These are phyloP conservation scores for Salisapilia sapeloensis DNA, from an alignment of 352 stramenopile species.

Conservation along the genomic window DNA sequence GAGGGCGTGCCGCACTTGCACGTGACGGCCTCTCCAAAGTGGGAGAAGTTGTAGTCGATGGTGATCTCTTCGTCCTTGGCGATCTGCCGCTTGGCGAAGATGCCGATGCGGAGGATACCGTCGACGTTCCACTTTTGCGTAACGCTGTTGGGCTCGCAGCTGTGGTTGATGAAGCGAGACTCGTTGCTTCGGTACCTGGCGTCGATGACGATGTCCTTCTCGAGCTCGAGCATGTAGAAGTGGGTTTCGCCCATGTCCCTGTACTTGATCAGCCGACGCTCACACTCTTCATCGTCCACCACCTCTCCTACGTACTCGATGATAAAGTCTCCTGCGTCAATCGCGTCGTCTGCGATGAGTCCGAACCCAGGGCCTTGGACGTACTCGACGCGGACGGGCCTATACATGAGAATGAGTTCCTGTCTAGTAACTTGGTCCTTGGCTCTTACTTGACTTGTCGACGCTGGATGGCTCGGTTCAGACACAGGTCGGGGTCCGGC, in stretches of 20 bases:
- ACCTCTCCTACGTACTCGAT: slow-evolving; percentile 91
- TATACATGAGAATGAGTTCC: slow-evolving; percentile 2
- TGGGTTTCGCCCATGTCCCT: slow-evolving; percentile 43
- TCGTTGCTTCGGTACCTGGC: slow-evolving; percentile 83
- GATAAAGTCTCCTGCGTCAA: slow-evolving; percentile 78
- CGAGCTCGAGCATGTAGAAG: slow-evolving; percentile 80
- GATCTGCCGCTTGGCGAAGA: slow-evolving; percentile 54
- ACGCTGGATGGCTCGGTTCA: slow-evolving; percentile 56
- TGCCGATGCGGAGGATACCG: slow-evolving; percentile 53
- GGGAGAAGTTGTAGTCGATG: slow-evolving; percentile 76
- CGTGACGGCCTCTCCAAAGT: slow-evolving; percentile 58
- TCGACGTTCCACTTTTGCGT: slow-evolving; percentile 88
- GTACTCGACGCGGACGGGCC: slow-evolving; percentile 37
- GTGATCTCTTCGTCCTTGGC: slow-evolving; percentile 48
- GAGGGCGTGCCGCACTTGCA: slow-evolving; percentile 59
- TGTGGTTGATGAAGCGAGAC: slow-evolving; percentile 93
- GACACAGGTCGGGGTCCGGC: slow-evolving; percentile 38
- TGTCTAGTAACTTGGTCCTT: background rate
- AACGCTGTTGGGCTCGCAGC: slow-evolving; percentile 87
- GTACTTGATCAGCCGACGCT: slow-evolving; percentile 36
- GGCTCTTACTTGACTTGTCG: slow-evolving; percentile 30
- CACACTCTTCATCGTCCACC: slow-evolving; percentile 78
- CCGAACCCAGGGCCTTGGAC: slow-evolving; percentile 82
- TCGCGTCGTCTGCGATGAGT: slow-evolving; percentile 59
- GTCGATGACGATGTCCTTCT: slow-evolving; percentile 76